phyloP scores from a whole-genome alignment of 2,329 filamentous ascomycete genomes.

The Colletotrichum cordylinicola region DNA sequence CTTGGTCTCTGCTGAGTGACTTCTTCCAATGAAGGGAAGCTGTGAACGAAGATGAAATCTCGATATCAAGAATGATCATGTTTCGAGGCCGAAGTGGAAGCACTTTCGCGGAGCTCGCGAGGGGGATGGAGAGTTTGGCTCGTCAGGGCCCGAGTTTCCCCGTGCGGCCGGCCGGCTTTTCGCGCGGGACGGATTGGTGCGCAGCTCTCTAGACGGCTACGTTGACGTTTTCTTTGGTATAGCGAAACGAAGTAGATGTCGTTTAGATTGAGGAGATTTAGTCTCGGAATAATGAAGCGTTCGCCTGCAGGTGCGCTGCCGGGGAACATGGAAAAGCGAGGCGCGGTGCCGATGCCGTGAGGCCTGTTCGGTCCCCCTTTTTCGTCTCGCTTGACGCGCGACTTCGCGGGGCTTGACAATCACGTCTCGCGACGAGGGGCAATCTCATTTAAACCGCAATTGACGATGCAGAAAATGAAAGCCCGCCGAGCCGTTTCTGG shows the following conservation, averaged over 20 bases:
- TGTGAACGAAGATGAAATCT: not conserved
- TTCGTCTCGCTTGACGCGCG: not conserved
- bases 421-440: not conserved
- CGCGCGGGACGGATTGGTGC: not conserved
- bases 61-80: not conserved
- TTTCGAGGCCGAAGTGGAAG: not conserved
- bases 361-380: not conserved
- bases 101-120: not conserved
- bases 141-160: not conserved
- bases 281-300: not conserved
- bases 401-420: not conserved
- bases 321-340: not conserved
- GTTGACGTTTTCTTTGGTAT: not conserved
- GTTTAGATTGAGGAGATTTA: accelerated
- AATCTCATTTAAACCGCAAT: not conserved
- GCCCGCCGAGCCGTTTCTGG: not conserved
- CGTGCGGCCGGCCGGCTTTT: not conserved
- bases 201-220: not conserved
- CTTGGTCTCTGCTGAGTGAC: not conserved
- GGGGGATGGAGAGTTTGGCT: not conserved
- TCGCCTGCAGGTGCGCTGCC: not conserved
- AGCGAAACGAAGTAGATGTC: not conserved
- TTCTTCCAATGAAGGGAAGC: not conserved
- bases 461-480: not conserved
- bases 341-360: not conserved